phyloP scores from a whole-genome alignment of 345 rosid species.

The Acer yangbiense region DNA sequence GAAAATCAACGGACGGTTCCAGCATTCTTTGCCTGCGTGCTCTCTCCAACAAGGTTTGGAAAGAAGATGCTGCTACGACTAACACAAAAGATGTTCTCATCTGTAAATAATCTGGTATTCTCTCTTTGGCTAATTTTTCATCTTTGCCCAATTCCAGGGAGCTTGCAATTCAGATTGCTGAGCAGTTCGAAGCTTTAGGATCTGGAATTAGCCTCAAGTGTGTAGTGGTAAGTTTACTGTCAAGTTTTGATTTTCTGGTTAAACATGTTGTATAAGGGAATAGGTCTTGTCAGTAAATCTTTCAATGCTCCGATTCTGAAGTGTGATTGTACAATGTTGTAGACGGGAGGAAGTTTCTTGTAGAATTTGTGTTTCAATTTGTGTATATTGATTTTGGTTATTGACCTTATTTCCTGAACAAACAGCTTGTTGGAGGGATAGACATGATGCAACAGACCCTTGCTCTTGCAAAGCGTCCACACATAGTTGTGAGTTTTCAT shows the following conservation, averaged over 20 bases:
- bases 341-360: neutral
- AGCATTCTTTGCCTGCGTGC: conserved; percentile 85
- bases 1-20: conserved; percentile 55
- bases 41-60: conserved; percentile 83
- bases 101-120: neutral
- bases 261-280: too few species aligned
- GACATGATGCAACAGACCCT: conserved; percentile 84
- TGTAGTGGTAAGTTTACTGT: conserved; percentile 70
- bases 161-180: conserved; percentile 93
- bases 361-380: neutral
- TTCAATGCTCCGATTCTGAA: neutral
- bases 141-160: conserved; percentile 50
- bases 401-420: conserved; percentile 3
- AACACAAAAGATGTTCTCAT: neutral
- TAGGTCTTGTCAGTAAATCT: neutral
- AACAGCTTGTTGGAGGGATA: conserved; percentile 94
- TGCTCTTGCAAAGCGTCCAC: conserved; percentile 80
- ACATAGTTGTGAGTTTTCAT: conserved; percentile 61
- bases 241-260: neutral
- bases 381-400: neutral
- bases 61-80: neutral
- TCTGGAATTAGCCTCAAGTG: conserved; percentile 75
- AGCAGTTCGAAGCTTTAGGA: conserved; percentile 93
- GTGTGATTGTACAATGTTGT: neutral
- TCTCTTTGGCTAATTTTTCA: neutral